phyloP scores from a whole-genome alignment of 106 monocot species.

The Allium cepa region DNA sequence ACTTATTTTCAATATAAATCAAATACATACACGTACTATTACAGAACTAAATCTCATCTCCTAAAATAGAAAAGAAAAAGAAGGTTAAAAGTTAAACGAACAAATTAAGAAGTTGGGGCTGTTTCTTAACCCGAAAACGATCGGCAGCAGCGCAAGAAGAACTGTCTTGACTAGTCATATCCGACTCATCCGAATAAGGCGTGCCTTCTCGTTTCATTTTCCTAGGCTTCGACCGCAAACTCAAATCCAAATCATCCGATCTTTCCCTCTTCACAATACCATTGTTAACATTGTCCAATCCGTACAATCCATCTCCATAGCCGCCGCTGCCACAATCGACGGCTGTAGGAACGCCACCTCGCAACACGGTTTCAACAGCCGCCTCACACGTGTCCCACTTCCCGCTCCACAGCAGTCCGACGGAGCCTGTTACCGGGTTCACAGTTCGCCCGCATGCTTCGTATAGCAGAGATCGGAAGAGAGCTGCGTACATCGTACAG shows the following conservation, averaged over 20 bases:
- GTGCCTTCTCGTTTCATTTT: background rate
- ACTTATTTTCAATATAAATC: too few species aligned
- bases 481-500: background rate
- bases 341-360: background rate
- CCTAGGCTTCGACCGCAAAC: background rate
- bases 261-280: background rate
- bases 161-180: conserved; percentile 6
- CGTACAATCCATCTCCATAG: too few species aligned
- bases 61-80: background rate
- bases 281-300: background rate
- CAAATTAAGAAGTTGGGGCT: conserved; percentile 2
- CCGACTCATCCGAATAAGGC: conserved; percentile 10
- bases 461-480: conserved; percentile 18
- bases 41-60: too few species aligned
- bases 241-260: background rate
- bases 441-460: conserved; percentile 24
- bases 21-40: too few species aligned
- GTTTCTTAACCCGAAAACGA: background rate
- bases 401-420: conserved; percentile 23
- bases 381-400: conserved; percentile 23
- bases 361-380: conserved; percentile 17
- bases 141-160: background rate
- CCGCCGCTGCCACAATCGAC: too few species aligned
- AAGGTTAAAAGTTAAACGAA: conserved; percentile 1
- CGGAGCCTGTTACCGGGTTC: conserved; percentile 20